Conservation (phyloP, 805 yeast genomes). For the Ascoidea rubescens region DNA sequence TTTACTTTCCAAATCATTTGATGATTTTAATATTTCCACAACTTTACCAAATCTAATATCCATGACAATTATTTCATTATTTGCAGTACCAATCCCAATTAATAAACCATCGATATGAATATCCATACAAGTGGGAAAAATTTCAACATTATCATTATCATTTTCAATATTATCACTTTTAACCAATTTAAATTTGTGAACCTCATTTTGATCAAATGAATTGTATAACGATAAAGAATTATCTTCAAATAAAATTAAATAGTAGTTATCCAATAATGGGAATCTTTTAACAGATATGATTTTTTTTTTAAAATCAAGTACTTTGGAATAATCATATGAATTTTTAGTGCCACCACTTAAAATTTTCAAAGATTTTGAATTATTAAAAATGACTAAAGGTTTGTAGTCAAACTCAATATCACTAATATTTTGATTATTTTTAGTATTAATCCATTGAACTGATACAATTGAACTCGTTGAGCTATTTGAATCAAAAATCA, state of each 20-base stretch:
- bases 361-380: too few relatives aligned
- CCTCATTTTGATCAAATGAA: constrained; percentile 3
- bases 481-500: too few relatives aligned
- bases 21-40: constrained; percentile 14
- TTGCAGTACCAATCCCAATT: constrained; percentile 20
- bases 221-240: constrained; percentile 15
- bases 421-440: too few relatives aligned
- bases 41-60: constrained; percentile 21
- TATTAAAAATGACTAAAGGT: too few relatives aligned
- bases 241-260: constrained; percentile 17
- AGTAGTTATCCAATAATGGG: constrained; percentile 20
- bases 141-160: constrained; percentile 5
- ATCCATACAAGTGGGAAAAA: constrained; percentile 3
- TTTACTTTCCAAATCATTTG: neutral
- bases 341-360: too few relatives aligned
- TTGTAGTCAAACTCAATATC: too few relatives aligned
- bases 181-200: neutral
- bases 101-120: constrained; percentile 36
- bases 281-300: constrained; percentile 19
- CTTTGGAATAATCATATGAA: too few relatives aligned
- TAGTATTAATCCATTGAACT: too few relatives aligned
- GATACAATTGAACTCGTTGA: too few relatives aligned
- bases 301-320: neutral
- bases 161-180: neutral
- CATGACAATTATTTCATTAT: constrained; percentile 19